Base-by-base conservation (phyloP, 2,329 filamentous ascomycete genomes). In the Colletotrichum coccodes region DNA sequence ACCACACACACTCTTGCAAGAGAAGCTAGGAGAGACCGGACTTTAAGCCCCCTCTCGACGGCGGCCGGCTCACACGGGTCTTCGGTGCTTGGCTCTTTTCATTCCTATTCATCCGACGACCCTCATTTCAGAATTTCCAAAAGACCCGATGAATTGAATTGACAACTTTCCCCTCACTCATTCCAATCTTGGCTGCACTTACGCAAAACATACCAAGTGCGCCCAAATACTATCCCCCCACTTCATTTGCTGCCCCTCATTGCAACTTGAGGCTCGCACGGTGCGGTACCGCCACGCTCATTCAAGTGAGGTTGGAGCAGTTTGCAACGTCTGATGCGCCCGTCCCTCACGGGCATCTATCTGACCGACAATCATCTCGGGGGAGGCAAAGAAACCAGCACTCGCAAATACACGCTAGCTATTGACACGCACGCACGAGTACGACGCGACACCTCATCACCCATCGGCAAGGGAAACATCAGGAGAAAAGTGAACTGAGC, bases 401-500 rank as follows among this genome's bases (percentile, higher is more conserved):
- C 23, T 26, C 40, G 23, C 28, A 21, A 36, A 8, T 16, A 52
- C 23, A 38, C 23, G 28, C 50, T 18, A n/a, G 50, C 21, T 40
- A 40, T 38, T 26, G 36, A 44, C 4, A 34, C 54, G 36, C 44
- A 23, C 16, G 9, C 26, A 30, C 50, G 28, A 38, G 3, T 23
- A 38, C 21, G 5, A 23, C 28, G 38, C 26, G 26, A 47, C 58
- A n/a, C 9, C 40, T 18, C 58, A 32, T n/a, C 47, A 23, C 44
- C 30, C 47, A 40, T 47, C 49, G 28, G 42, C 36, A 40, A 49
- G 21, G 61, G 34, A 63, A 53, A 7, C 36, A 58, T 30, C 36
- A 38, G 21, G 52, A 53, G 54, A 28, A 64, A 68, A 56, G 66
- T 60, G 66, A 54, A 60, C 49, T 54, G 66, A 66, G 61, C 61